These are phyloP conservation scores for Hypoxylon lienhwacheense DNA, from an alignment of 495 filamentous ascomycete species.

Conservation along the genomic window DNA sequence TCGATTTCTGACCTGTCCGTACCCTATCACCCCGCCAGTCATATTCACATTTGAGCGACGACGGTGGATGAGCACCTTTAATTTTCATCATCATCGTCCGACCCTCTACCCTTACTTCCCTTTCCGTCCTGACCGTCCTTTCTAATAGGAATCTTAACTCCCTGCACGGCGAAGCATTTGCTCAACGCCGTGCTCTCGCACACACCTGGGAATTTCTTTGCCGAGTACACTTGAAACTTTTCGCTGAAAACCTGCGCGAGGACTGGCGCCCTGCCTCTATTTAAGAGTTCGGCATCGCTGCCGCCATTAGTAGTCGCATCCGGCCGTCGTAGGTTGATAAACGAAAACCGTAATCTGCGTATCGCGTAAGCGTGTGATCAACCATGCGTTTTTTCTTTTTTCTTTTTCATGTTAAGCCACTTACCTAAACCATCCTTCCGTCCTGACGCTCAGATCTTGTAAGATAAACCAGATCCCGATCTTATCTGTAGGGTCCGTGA, in stretches of 20 bases:
- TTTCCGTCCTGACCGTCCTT: slow-evolving; percentile 74
- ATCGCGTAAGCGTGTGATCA: slow-evolving; percentile 14
- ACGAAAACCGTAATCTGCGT: slow-evolving; percentile 57
- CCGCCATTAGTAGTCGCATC: slow-evolving; percentile 50
- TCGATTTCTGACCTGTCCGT: not conserved
- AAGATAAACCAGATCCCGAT: slow-evolving; percentile 97
- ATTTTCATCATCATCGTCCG: slow-evolving; percentile 65
- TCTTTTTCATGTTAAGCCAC: slow-evolving; percentile 23
- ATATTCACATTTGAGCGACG: not conserved
- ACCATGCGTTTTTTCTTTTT: no score
- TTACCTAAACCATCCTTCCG: slow-evolving; percentile 88
- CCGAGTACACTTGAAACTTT: slow-evolving; percentile 89
- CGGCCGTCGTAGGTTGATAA: slow-evolving; percentile 69
- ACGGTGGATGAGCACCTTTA: slow-evolving; percentile 12
- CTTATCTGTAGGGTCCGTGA: slow-evolving; percentile 79
- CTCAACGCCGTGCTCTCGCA: slow-evolving; percentile 92
- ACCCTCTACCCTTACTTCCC: slow-evolving; percentile 54
- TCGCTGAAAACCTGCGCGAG: slow-evolving; percentile 88
- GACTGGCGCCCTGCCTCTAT: slow-evolving; percentile 78
- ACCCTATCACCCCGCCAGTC: slow-evolving; percentile 6
- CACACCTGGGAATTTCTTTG: slow-evolving; percentile 97
- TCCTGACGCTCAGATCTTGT: slow-evolving; percentile 92
- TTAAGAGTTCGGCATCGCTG: slow-evolving; percentile 53
- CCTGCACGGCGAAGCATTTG: slow-evolving; percentile 91
- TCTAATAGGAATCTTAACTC: slow-evolving; percentile 94